These are phyloP conservation scores for Skeletonema potamos DNA, from an alignment of 108 stramenopile species.

Conservation along the genomic window DNA sequence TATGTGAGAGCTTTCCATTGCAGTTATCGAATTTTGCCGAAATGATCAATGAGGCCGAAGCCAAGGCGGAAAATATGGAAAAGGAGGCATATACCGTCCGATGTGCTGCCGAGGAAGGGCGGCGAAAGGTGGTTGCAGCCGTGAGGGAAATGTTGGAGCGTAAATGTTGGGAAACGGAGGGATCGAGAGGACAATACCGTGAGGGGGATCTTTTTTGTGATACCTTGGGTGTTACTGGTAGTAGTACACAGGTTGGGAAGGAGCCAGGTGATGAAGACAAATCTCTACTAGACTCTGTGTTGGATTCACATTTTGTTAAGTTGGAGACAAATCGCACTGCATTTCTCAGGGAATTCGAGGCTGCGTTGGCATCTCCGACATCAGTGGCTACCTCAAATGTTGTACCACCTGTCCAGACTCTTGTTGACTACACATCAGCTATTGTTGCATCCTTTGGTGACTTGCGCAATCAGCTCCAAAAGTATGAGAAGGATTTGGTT, in stretches of 20 bases:
- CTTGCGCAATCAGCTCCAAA: slow-evolving; percentile 45
- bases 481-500: slow-evolving; percentile 53
- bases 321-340: slow-evolving; percentile 64
- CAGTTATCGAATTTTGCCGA: slow-evolving; percentile 71
- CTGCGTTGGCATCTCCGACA: slow-evolving; percentile 28
- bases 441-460: slow-evolving; percentile 48
- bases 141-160: slow-evolving; percentile 68
- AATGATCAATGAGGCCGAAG: slow-evolving; percentile 70
- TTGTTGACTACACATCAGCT: slow-evolving; percentile 36
- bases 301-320: slow-evolving; percentile 53
- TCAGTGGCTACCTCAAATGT: slow-evolving; percentile 39
- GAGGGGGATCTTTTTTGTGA: neutral
- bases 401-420: slow-evolving; percentile 35
- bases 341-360: slow-evolving; percentile 38
- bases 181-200: slow-evolving; percentile 19
- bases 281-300: slow-evolving; percentile 21
- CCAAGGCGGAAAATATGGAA: slow-evolving; percentile 57
- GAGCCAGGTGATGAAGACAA: slow-evolving; percentile 2
- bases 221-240: neutral
- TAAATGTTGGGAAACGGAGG: slow-evolving; percentile 37
- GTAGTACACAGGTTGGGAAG: neutral
- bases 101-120: slow-evolving; percentile 63
- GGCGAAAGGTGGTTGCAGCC: slow-evolving; percentile 58
- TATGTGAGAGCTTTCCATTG: slow-evolving; percentile 85
- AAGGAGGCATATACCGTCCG: slow-evolving; percentile 75